Percentiles rank a stretch among this genome's conserved stretches.
Conservation (phyloP, 352 stramenopile genomes). For the Thraustochytrium striatum region DNA sequence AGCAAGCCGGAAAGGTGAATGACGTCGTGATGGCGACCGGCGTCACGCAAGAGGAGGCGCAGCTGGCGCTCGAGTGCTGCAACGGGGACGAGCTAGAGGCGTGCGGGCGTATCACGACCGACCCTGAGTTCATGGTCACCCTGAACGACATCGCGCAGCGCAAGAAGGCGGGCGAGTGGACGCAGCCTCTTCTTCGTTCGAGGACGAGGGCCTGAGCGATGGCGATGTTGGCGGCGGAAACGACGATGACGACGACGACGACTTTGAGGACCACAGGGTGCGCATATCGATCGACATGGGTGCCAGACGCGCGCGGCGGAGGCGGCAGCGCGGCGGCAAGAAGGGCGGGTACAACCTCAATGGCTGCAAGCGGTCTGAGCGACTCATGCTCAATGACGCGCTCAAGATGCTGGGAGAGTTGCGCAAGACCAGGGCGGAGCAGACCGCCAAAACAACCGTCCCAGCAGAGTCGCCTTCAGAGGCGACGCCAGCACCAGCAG, state of each 20-base stretch:
- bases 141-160: constrained; percentile 6
- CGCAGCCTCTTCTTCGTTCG: too few species aligned
- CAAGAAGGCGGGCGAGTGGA: neutral
- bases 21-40: constrained; percentile 29
- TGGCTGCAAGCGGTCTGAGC: too few species aligned
- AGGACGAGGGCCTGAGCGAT: neutral
- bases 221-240: neutral
- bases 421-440: too few species aligned
- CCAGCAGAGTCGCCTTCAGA: too few species aligned
- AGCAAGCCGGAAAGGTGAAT: neutral
- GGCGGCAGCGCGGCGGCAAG: too few species aligned
- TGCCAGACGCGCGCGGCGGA: too few species aligned
- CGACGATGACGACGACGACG: neutral
- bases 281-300: too few species aligned
- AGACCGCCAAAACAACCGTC: too few species aligned
- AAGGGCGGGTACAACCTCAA: too few species aligned
- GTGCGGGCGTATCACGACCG: constrained; percentile 1
- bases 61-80: constrained; percentile 35
- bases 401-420: too few species aligned
- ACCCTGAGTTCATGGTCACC: constrained; percentile 22
- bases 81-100: constrained; percentile 41
- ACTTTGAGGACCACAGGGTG: neutral
- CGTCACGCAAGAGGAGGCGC: neutral
- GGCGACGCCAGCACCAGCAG: too few species aligned
- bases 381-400: too few species aligned